A percentile compares a stretch with the other conserved stretches of the same genome.
Conservation (phyloP, 345 rosid species). For the Firmiana major region DNA sequence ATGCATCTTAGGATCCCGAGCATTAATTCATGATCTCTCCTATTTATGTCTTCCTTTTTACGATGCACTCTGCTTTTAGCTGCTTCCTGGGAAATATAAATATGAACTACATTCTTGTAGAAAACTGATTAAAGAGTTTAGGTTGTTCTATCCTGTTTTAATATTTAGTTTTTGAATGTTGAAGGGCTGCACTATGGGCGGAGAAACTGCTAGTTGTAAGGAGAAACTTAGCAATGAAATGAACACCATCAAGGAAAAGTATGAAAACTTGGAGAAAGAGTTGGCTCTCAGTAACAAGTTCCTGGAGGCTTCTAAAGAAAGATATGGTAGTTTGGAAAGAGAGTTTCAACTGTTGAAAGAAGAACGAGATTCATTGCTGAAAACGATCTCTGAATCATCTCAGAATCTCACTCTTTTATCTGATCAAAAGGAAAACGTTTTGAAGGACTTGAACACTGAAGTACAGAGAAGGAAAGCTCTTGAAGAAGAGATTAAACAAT, state of each 20-base stretch:
- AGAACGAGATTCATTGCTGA: slow-evolving; percentile 42
- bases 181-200: slow-evolving; percentile 51
- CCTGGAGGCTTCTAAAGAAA: slow-evolving; percentile 49
- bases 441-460: slow-evolving; percentile 59
- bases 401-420: slow-evolving; percentile 38
- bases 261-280: slow-evolving; percentile 44
- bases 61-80: not conserved
- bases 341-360: slow-evolving; percentile 53
- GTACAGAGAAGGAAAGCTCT: slow-evolving; percentile 56
- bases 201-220: slow-evolving; percentile 37
- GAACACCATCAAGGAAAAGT: slow-evolving; percentile 45
- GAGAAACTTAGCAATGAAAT: slow-evolving; percentile 46
- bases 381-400: slow-evolving; percentile 40
- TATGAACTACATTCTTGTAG: not conserved
- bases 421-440: slow-evolving; percentile 53
- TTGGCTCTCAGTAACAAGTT: slow-evolving; percentile 38
- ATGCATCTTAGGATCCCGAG: not conserved
- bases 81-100: not conserved
- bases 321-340: slow-evolving; percentile 46
- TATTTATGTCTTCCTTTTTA: not conserved
- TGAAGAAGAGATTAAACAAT: slow-evolving; percentile 69
- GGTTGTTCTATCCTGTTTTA: slow-evolving; percentile 24
- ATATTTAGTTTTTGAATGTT: slow-evolving; percentile 45
- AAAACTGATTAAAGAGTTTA: not conserved
- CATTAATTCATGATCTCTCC: not conserved